Base-by-base conservation (phyloP, 352 stramenopile genomes). In the Globisporangium paddicum region DNA sequence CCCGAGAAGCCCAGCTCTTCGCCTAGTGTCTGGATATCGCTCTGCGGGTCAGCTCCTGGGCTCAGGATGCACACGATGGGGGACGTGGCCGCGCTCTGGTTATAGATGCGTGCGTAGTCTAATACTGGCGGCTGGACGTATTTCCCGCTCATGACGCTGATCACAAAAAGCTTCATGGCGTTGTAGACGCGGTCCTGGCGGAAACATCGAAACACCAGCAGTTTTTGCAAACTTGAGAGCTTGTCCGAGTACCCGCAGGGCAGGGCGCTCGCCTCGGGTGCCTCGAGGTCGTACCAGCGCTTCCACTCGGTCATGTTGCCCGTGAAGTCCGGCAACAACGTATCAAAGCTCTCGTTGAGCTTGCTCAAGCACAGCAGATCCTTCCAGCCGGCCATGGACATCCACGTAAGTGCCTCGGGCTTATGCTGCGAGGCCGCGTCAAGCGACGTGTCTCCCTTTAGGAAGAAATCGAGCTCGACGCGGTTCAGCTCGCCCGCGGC, bases 61-160 rank as follows among this genome's bases (percentile, higher is more conserved):
- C 85, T 97, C 32, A 98, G 59, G 35, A 98, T 98, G 68, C 97
- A 98, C 16, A 98, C 91, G 44, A 98, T 98, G 1, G 95, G 95
- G 5, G 90, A 77, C 5, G 71, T 77, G 5, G 90, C 69, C 3
- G 77, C 83, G 60, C 82, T 97, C 57, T 98, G 93, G 2, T 79
- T 77, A 69, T 96, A 98, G 25, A 98, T 97, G 2, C 93, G 84
- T 0, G 76, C 71, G 67, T 98, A 98, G 66, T 98, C 90, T 0
- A 98, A 70, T 28, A 98, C 92, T 0, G 95, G 95, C 9, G 95
- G 94, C 68, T 98, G 95, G 9, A 98, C 95, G 48, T 93, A 98
- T 58, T 97, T 97, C 58, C 98, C 91, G 7, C 93, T 88, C 80
- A 98, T 96, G 8, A 87, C 60, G 23, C 73, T 78, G 46, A 96